These are phyloP conservation scores for Fusarium redolens DNA, from an alignment of 2,329 filamentous ascomycete species.

Conservation along the genomic window DNA sequence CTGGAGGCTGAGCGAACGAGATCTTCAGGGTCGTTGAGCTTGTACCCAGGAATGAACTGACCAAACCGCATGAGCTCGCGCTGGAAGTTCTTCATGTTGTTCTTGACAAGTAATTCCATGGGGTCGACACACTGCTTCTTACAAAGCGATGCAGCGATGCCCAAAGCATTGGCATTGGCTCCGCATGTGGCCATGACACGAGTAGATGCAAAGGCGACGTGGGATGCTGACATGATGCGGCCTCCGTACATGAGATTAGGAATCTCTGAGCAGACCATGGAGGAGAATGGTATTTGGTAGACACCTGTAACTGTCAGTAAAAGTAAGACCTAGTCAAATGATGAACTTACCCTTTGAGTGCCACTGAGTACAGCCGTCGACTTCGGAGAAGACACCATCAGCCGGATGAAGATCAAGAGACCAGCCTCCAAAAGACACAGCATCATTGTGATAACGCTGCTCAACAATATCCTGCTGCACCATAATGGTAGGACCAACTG, in stretches of 20 bases:
- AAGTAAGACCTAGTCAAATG: accelerated
- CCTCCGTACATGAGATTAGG: conserved; percentile 24
- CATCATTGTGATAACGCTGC: conserved; percentile 8
- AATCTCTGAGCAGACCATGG: conserved; percentile 9
- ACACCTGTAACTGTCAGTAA: not conserved
- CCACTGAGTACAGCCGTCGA: conserved; percentile 21
- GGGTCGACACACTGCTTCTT: conserved; percentile 1
- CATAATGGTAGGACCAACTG: conserved; percentile 19
- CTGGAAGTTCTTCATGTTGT: conserved; percentile 7
- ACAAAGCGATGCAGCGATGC: conserved; percentile 6
- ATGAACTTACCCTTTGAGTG: conserved; percentile 6
- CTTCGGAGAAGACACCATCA: conserved; percentile 20
- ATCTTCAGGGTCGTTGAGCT: conserved; percentile 8
- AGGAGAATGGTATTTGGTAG: conserved; percentile 18
- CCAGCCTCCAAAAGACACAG: conserved; percentile 17
- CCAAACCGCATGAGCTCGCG: conserved; percentile 18
- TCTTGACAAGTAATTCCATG: not conserved
- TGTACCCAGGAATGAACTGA: conserved; percentile 15
- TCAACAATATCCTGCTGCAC: conserved; percentile 14
- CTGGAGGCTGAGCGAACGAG: conserved; percentile 3
- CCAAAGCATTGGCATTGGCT: conserved; percentile 17
- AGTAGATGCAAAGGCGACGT: conserved; percentile 20
- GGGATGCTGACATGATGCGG: conserved; percentile 17
- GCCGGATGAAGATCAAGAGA: conserved; percentile 18
- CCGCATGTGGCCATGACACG: conserved; percentile 19